phyloP scores from a whole-genome alignment of 208 protist species.

The Leishmania gerbilli region DNA sequence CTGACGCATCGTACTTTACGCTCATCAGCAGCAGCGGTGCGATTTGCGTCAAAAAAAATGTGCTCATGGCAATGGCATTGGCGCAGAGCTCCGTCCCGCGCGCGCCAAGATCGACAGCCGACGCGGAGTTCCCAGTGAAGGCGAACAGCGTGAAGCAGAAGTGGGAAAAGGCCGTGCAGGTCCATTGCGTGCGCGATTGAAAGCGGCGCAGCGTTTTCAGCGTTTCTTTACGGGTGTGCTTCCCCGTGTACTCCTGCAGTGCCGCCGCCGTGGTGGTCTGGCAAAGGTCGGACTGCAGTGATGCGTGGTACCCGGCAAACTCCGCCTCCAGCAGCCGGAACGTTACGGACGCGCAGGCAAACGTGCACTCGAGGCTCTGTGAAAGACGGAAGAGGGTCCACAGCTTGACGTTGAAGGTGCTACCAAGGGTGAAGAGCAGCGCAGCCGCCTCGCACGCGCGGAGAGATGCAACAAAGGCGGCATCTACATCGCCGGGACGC shows the following conservation, averaged over 20 bases:
- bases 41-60: conserved; percentile 30
- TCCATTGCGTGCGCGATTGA: conserved; percentile 28
- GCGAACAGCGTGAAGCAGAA: conserved; percentile 33
- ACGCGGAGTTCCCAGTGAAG: conserved; percentile 23
- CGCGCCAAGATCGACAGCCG: conserved; percentile 38
- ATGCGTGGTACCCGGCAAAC: conserved; percentile 18
- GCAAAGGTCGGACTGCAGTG: conserved; percentile 1
- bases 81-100: conserved; percentile 24
- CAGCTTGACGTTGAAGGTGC: conserved; percentile 45
- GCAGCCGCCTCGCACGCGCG: conserved; percentile 42
- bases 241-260: not conserved
- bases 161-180: conserved; percentile 38
- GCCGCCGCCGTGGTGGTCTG: not conserved
- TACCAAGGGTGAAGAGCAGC: conserved; percentile 41
- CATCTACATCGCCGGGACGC: conserved; percentile 6
- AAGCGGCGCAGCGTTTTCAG: conserved; percentile 21
- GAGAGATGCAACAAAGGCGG: conserved; percentile 9
- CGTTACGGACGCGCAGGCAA: conserved; percentile 18
- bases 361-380: conserved; percentile 32
- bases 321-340: conserved; percentile 27
- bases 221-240: conserved; percentile 29
- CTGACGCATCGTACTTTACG: conserved; percentile 17
- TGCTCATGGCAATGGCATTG: conserved; percentile 30
- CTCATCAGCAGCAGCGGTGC: conserved; percentile 25
- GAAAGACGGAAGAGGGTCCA: conserved; percentile 37